Evolutionary conservation across 2,329 filamentous ascomycete genomes (phyloP).

Genomic region (Trichoderma koningii): DNA sequence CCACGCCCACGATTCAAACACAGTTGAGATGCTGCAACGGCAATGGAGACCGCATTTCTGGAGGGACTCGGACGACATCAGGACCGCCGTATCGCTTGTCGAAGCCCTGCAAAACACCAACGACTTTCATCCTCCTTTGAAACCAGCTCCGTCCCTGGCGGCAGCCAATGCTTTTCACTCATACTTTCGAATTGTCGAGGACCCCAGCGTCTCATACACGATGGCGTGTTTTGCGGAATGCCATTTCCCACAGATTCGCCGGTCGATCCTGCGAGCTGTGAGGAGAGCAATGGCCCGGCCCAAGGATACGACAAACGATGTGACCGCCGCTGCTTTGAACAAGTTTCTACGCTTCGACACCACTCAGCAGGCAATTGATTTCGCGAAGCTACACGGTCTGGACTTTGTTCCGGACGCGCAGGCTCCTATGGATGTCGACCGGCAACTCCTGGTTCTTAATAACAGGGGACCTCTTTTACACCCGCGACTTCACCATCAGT

Average conservation of each 20-base stretch:
- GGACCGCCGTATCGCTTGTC: slow-evolving; percentile 62
- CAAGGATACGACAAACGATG: slow-evolving; percentile 59
- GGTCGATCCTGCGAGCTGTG: slow-evolving; percentile 58
- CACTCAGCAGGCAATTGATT: slow-evolving; percentile 64
- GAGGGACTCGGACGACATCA: slow-evolving; percentile 58
- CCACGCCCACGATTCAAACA: slow-evolving; percentile 60
- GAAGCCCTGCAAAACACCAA: slow-evolving; percentile 62
- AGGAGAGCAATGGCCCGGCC: slow-evolving; percentile 58
- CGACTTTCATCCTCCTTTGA: slow-evolving; percentile 59
- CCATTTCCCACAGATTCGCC: slow-evolving; percentile 64
- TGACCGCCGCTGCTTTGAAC: slow-evolving; percentile 59
- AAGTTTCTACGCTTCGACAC: slow-evolving; percentile 66
- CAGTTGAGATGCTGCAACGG: slow-evolving; percentile 55
- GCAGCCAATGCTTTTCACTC: slow-evolving; percentile 54
- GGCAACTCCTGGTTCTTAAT: slow-evolving; percentile 49
- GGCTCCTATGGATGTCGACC: slow-evolving; percentile 40
- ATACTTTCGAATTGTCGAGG: slow-evolving; percentile 63
- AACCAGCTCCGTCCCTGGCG: slow-evolving; percentile 51
- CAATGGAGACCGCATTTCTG: slow-evolving; percentile 60
- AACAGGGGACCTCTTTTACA: slow-evolving; percentile 49
- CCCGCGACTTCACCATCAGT: slow-evolving; percentile 56
- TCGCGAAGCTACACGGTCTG: slow-evolving; percentile 61
- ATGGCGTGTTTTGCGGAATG: slow-evolving; percentile 71
- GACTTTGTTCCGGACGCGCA: slow-evolving; percentile 48
- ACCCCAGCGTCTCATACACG: slow-evolving; percentile 62